Evolutionary conservation across 1,139 yeast species (phyloP).

Genomic region (Yamadazyma songkhlaensis): DNA sequence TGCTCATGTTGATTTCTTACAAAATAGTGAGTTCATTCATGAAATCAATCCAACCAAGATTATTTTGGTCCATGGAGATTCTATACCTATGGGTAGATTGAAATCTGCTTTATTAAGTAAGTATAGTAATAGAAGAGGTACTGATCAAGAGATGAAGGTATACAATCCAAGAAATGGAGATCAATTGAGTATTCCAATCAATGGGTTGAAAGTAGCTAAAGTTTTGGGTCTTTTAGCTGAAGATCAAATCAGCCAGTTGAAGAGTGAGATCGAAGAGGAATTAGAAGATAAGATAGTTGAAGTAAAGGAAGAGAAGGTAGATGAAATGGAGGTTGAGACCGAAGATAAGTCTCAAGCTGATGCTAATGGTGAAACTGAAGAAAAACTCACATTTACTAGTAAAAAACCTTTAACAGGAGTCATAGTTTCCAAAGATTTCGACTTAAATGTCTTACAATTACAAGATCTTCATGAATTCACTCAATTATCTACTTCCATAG

Average conservation of each 20-base stretch:
- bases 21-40: constrained; percentile 88
- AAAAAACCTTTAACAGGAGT: constrained; percentile 73
- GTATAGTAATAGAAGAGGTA: constrained; percentile 76
- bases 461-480: constrained; percentile 89
- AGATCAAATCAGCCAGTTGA: constrained; percentile 32
- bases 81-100: constrained; percentile 95
- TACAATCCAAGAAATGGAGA: constrained; percentile 93
- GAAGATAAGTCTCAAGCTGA: constrained; percentile 18
- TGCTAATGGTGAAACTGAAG: constrained; percentile 12
- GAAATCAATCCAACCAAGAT: constrained; percentile 78
- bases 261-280: constrained; percentile 27
- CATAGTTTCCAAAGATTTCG: constrained; percentile 87
- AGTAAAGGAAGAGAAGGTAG: constrained; percentile 17
- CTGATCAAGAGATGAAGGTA: constrained; percentile 88
- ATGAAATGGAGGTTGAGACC: constrained; percentile 9
- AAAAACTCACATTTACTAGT: constrained; percentile 20
- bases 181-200: constrained; percentile 69
- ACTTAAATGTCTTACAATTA: constrained; percentile 74
- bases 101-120: constrained; percentile 90
- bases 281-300: constrained; percentile 13
- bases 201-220: constrained; percentile 82
- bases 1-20: constrained; percentile 96
- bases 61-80: constrained; percentile 96
- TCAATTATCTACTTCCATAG: constrained; percentile 79
- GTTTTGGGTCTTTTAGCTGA: constrained; percentile 79